Evolutionary conservation across 2,329 filamentous ascomycete genomes (phyloP), one percentile per base, ranked within the genome.

Genomic region (Sclerotinia nivalis): DNA sequence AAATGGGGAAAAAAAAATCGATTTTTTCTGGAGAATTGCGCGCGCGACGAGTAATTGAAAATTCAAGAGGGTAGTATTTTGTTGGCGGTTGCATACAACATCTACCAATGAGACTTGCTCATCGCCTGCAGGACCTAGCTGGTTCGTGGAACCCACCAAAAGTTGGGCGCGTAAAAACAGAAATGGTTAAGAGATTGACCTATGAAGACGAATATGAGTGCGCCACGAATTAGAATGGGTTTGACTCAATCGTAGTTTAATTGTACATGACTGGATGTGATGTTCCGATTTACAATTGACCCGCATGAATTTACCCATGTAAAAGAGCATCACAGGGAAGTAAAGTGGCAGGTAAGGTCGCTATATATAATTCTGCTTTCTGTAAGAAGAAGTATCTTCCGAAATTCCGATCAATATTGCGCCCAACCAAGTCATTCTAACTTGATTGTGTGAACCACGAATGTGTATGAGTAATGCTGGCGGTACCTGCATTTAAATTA

Each of bases 81-180:
- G 34, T 60, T 66, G 45, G 68, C 68, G 61, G 54, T 67, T 69
- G 61, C 62, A 47, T 69, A 52, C 62, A 66, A 8, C 31, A 52
- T 28, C 43, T n/a, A 28, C 68, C 68, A 69, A 69, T 69, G 20
- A 60, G 28, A 50, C 9, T 18, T 18, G 22, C 54, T 54, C 40
- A 66, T 50, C 50, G 37, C 31, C 58, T 66, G 68, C 50, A 69
- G 61, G 59, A 37, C 52, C 67, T n/a, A 58, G 64, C 54, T 61
- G 7, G 52, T 61, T 61, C n/a, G 34, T 47, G 40, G 52, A 25
- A 49, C 62, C 47, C 43, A 60, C 9, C 28, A 47, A 22, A 65
- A 55, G 59, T 52, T 65, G n/a, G 56, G 67, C 67, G 67, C 67
- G 67, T 69, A 69, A 69, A 69, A 56, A 61, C 61, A 60, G 66